phyloP scores from a whole-genome alignment of 768 basidiomycete species.

The Rhodocollybia butyracea region DNA sequence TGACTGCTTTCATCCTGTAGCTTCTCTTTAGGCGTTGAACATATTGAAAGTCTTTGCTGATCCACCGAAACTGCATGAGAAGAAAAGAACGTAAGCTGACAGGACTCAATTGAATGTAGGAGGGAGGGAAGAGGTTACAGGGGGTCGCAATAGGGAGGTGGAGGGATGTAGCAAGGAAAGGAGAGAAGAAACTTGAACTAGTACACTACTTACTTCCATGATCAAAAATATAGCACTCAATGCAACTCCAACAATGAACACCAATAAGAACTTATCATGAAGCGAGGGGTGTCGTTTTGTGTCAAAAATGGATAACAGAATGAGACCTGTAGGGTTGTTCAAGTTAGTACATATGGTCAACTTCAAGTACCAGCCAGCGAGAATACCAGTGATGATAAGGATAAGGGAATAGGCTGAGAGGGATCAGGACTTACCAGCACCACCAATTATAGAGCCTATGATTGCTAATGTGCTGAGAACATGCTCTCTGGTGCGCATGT shows the following conservation, averaged over 20 bases:
- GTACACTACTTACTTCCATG: conserved; percentile 44
- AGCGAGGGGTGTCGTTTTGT: conserved; percentile 47
- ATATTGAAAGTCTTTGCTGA: conserved; percentile 52
- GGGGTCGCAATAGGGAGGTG: too few relatives aligned
- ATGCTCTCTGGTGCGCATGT: conserved; percentile 55
- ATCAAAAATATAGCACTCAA: conserved; percentile 75
- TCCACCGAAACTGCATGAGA: conserved; percentile 67
- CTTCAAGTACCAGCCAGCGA: too few relatives aligned
- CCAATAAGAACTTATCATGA: conserved; percentile 61
- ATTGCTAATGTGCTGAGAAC: conserved; percentile 57
- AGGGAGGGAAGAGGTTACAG: too few relatives aligned
- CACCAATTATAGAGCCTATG: conserved; percentile 58
- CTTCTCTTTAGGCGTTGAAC: conserved; percentile 44
- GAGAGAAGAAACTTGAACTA: background rate
- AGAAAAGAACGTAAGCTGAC: too few relatives aligned
- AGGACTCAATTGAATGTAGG: too few relatives aligned
- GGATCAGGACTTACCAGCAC: too few relatives aligned
- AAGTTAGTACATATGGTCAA: too few relatives aligned
- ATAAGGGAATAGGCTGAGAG: too few relatives aligned
- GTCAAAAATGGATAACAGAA: conserved; percentile 71
- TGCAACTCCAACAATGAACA: conserved; percentile 72
- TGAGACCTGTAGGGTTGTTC: too few relatives aligned
- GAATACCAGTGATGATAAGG: too few relatives aligned
- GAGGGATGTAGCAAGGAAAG: background rate
- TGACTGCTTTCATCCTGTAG: conserved; percentile 60